phyloP scores from a whole-genome alignment of 108 stramenopile species.

The Cyclotella cryptica region DNA sequence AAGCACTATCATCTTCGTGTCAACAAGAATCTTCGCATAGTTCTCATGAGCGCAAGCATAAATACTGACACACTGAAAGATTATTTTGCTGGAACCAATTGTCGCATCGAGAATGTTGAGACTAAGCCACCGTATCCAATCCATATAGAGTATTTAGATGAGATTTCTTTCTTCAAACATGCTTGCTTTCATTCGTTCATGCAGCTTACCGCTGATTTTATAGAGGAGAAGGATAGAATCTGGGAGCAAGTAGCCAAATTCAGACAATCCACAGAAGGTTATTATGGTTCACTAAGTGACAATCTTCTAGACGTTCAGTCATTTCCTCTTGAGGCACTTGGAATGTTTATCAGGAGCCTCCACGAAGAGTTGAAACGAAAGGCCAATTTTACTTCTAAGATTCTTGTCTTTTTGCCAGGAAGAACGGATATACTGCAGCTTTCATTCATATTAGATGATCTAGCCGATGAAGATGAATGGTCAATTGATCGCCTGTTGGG shows the following conservation, averaged over 20 bases:
- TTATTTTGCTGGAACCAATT: constrained; percentile 1
- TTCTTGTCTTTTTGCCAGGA: constrained; percentile 1
- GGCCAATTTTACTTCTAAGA: neutral
- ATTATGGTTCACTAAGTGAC: neutral
- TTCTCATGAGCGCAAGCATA: neutral
- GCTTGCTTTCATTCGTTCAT: neutral
- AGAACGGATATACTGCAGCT: neutral
- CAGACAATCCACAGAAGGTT: neutral
- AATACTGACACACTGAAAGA: neutral
- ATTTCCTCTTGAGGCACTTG: neutral
- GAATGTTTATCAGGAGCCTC: neutral
- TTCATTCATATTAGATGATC: neutral
- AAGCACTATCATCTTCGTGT: constrained; percentile 2
- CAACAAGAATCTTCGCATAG: neutral
- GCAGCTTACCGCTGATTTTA: neutral
- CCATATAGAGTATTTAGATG: neutral
- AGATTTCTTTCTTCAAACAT: neutral
- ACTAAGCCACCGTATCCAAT: neutral
- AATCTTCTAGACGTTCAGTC: neutral
- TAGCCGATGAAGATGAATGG: constrained; percentile 1
- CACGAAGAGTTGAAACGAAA: neutral
- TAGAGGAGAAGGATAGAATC: neutral
- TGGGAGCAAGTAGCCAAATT: neutral
- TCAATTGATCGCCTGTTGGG: neutral
- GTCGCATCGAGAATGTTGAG: neutral